Evolutionary conservation across 495 filamentous ascomycete species (phyloP).

Genomic region (Hypoxylon crocopeplum): DNA sequence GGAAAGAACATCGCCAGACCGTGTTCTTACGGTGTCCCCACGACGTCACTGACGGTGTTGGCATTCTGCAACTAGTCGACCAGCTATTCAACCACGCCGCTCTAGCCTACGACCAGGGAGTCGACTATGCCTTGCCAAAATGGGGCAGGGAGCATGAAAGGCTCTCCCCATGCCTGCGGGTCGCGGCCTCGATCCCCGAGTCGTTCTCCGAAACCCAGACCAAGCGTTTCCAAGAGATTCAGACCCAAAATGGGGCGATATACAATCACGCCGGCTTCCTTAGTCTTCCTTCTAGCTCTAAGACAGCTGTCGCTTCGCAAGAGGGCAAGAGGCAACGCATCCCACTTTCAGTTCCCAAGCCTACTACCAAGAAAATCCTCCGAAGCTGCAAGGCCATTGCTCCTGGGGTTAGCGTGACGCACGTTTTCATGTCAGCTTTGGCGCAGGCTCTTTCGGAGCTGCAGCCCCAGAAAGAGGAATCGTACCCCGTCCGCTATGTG

Average conservation of each 20-base stretch:
- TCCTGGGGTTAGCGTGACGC: slow-evolving; percentile 40
- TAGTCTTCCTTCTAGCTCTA: slow-evolving; percentile 16
- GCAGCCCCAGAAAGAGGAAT: slow-evolving; percentile 14
- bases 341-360: slow-evolving; percentile 13
- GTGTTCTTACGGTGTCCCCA: slow-evolving; percentile 55
- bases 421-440: slow-evolving; percentile 45
- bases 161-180: slow-evolving; percentile 27
- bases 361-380: slow-evolving; percentile 22
- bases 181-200: slow-evolving; percentile 30
- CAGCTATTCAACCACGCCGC: slow-evolving; percentile 31
- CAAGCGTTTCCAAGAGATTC: slow-evolving; percentile 18
- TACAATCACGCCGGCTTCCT: slow-evolving; percentile 24
- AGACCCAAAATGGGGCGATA: slow-evolving; percentile 11
- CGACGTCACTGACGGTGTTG: slow-evolving; percentile 58
- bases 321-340: slow-evolving; percentile 28
- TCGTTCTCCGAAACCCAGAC: slow-evolving; percentile 13
- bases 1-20: slow-evolving; percentile 30
- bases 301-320: not conserved
- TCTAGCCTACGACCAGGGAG: slow-evolving; percentile 21
- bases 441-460: slow-evolving; percentile 37
- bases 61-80: slow-evolving; percentile 50
- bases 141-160: slow-evolving; percentile 11
- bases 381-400: slow-evolving; percentile 28
- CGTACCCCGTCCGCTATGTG: slow-evolving; percentile 34
- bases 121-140: slow-evolving; percentile 29